Base-by-base conservation (phyloP, 352 stramenopile species). In the Elongisporangium undulatum region DNA sequence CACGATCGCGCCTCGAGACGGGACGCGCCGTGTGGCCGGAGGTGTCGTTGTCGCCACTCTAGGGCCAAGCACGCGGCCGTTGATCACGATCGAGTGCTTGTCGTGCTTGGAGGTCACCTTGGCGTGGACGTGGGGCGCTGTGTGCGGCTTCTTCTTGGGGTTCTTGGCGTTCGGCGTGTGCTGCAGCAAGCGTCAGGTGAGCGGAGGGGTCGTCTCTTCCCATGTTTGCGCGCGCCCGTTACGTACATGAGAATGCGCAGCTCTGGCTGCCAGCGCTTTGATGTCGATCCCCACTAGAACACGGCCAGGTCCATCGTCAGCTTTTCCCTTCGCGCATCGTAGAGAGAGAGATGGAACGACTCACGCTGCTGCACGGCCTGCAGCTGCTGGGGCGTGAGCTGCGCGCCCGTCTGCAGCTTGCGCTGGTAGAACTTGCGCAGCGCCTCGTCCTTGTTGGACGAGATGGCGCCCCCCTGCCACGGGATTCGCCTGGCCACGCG, bases 381-480 rank as follows among this genome's bases (percentile, higher is more conserved):
- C 26, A 82, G 69, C 65, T 91, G 79, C 56, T 71, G 59, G 22
- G 75, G 56, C 60, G 76, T 75, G 50, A 84, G 66, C 39, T 77
- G 60, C 58, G 75, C 72, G 49, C 75, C 73, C 7, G 67, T 61
- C 20, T 59, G 69, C 23, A 87, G 58, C 64, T 95, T 95, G 61
- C 86, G 79, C 69, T 89, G 73, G 58, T 89, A 80, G 56, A 95
- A 95, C 64, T 95, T 95, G 60, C 75, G 82, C 74, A 95, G 69
- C 29, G 86, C 86, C 64, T 94, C 83, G 56, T 84, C 79, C 67
- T 95, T 95, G 64, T 95, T 95, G 51, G 79, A 92, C 17, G 75
- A 75, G 50, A 95, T 88, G 57, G 88, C 92, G 45, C 86, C 86
- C 39, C 86, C 86, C 4, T 77, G 77, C 86, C 86, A 95, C 20